Evolutionary conservation across 2,329 filamentous ascomycete species (phyloP).

Genomic region (Trichophyton simii): DNA sequence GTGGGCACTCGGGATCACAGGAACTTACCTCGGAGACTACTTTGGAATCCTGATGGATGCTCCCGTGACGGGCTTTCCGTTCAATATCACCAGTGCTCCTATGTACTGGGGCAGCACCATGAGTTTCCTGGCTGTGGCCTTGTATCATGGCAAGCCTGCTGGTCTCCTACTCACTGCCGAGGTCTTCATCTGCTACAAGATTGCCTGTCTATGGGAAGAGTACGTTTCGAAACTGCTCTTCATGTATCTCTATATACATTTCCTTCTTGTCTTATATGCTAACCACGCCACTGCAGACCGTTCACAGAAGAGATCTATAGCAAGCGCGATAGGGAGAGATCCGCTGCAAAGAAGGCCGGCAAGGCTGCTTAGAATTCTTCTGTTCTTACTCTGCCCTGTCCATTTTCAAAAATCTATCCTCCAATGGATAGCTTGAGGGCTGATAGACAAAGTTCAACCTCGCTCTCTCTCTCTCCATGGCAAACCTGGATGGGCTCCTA

Average conservation of each 20-base stretch:
- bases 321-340: conserved; percentile 44
- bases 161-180: conserved; percentile 63
- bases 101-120: conserved; percentile 96
- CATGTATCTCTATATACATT: not conserved
- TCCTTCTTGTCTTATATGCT: not conserved
- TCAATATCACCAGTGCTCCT: conserved; percentile 77
- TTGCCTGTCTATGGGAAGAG: conserved; percentile 80
- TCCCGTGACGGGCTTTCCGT: conserved; percentile 89
- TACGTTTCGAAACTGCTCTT: conserved; percentile 22
- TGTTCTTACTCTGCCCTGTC: not conserved
- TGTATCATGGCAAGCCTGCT: conserved; percentile 77
- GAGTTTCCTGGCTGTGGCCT: conserved; percentile 77
- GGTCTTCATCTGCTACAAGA: conserved; percentile 64
- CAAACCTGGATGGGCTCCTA: not conserved
- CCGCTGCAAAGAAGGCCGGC: conserved; percentile 26
- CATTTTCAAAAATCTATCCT: not conserved
- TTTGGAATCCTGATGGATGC: conserved; percentile 96
- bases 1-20: conserved; percentile 83
- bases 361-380: conserved; percentile 25
- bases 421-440: not conserved
- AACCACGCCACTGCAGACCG: conserved; percentile 38
- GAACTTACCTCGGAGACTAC: conserved; percentile 95
- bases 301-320: conserved; percentile 90
- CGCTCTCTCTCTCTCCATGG: not conserved
- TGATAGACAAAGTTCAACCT: not conserved